Base-by-base conservation (phyloP, 805 yeast species). In the Starmerella ratchasimensis region DNA sequence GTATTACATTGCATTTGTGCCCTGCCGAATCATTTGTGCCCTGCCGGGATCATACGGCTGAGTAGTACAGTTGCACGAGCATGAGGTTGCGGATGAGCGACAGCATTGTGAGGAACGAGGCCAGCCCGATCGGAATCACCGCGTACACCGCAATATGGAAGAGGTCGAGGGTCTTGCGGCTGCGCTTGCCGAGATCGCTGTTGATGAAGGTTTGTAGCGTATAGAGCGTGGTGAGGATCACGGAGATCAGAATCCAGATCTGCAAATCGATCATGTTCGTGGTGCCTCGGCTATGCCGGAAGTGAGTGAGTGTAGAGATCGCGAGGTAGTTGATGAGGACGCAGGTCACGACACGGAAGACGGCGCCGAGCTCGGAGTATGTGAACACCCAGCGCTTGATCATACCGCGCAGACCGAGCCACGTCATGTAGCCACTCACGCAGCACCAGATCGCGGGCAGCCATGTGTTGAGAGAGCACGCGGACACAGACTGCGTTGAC, bases 71-170 rank as follows among this genome's bases (percentile, higher is more conserved):
- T 40, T 94, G 68, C 36, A 83, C 64, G 19, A 84, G 80, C 46
- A 84, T 64, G 34, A 84, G 61, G 34, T 80, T 72, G 43, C 97
- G 61, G 14, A 88, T 61, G 27, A 88, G 61, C 0, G 86, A 90
- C 26, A 84, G 64, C 94, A 86, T 82, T 3, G 97, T 84, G 18
- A 86, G 60, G 52, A 90, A 88, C 49, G 95, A 81, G 4, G 97
- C 96, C 42, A 88, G 53, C 0, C 98, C 97, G 14, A 88, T 83
- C 0, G 98, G 98, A n/a, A 88, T 95, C 28, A 88, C 98, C 2
- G 97, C 96, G 61, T 82, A 88, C 2, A 88, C 96, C 0, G 80
- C 83, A 34, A 90, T 80, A 48, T 80, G 81, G 57, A 83, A 82
- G 38, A 86, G 65, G 55, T 88, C 93, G 42, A 86, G 80, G 25